Evolutionary conservation across 1,139 yeast species (phyloP).

Genomic region (Meyerozyma guilliermondii): DNA sequence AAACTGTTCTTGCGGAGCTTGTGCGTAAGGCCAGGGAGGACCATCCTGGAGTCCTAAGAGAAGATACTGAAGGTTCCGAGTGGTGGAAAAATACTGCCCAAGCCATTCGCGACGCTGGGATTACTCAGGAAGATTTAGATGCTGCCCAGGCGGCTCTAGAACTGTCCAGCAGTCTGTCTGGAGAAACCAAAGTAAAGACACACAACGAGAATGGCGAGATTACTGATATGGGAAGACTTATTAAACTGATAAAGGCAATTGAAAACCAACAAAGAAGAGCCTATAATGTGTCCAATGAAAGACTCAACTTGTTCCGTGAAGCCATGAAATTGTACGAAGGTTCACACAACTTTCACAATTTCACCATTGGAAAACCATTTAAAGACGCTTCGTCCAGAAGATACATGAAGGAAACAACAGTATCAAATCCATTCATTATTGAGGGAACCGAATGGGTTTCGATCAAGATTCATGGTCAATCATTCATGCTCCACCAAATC

Average conservation of each 20-base stretch:
- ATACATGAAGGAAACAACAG: slow-evolving; percentile 72
- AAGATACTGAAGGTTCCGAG: slow-evolving; percentile 60
- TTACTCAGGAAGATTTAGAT: slow-evolving; percentile 44
- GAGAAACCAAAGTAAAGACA: slow-evolving; percentile 11
- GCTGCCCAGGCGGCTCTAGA: slow-evolving; percentile 12
- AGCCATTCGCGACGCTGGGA: slow-evolving; percentile 37
- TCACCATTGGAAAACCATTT: slow-evolving; percentile 83
- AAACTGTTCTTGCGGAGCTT: slow-evolving; percentile 55
- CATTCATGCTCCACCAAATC: slow-evolving; percentile 97
- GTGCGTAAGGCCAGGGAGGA: slow-evolving; percentile 49
- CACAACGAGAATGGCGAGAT: slow-evolving; percentile 30
- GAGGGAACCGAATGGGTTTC: slow-evolving; percentile 96
- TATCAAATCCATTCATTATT: slow-evolving; percentile 88
- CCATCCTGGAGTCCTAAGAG: slow-evolving; percentile 55
- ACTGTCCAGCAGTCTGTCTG: slow-evolving; percentile 13
- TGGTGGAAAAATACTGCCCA: slow-evolving; percentile 64
- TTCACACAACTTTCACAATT: slow-evolving; percentile 92
- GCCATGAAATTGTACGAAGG: slow-evolving; percentile 77
- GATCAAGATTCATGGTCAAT: slow-evolving; percentile 94
- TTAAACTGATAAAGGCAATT: slow-evolving; percentile 54
- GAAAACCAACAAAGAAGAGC: slow-evolving; percentile 68
- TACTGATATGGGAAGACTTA: slow-evolving; percentile 39
- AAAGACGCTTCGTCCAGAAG: slow-evolving; percentile 83
- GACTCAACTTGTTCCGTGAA: slow-evolving; percentile 57
- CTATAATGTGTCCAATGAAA: slow-evolving; percentile 58